A percentile compares a stretch with the other conserved stretches of the same genome.
These are phyloP conservation scores for Cladophialophora psammophila DNA, from an alignment of 2,329 filamentous ascomycete species.

Conservation along the genomic window DNA sequence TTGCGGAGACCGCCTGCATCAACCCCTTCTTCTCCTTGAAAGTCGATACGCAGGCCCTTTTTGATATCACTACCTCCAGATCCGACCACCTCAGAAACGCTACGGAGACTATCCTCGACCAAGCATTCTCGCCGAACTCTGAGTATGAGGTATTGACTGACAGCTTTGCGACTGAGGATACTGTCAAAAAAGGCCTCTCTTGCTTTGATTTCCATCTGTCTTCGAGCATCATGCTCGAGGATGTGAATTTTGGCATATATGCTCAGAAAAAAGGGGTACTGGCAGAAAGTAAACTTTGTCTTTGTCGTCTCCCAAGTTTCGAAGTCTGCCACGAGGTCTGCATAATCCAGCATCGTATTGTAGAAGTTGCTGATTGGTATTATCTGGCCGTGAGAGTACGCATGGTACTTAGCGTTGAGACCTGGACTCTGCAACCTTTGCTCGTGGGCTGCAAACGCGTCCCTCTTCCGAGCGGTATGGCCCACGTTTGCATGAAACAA, in stretches of 20 bases:
- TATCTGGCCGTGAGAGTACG: conserved; percentile 67
- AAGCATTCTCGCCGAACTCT: conserved; percentile 79
- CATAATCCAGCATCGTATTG: conserved; percentile 82
- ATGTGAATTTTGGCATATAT: conserved; percentile 93
- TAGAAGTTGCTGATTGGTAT: conserved; percentile 87
- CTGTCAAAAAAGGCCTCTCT: conserved; percentile 90
- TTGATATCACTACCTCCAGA: conserved; percentile 85
- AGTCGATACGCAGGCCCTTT: conserved; percentile 85
- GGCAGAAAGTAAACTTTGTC: conserved; percentile 83
- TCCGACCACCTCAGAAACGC: conserved; percentile 84
- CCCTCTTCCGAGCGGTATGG: conserved; percentile 49
- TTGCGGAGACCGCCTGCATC: conserved; percentile 90
- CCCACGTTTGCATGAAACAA: conserved; percentile 82
- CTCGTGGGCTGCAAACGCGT: conserved; percentile 42
- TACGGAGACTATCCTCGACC: conserved; percentile 68
- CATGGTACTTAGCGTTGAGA: conserved; percentile 52
- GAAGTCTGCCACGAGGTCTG: conserved; percentile 85
- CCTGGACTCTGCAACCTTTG: conserved; percentile 48
- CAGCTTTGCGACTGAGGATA: conserved; percentile 75
- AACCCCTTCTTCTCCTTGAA: conserved; percentile 86
- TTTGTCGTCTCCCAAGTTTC: conserved; percentile 82
- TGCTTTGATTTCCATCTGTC: conserved; percentile 89
- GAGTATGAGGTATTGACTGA: conserved; percentile 79
- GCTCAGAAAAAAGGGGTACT: conserved; percentile 89
- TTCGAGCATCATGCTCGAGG: conserved; percentile 82